Conservation (phyloP, 345 rosid genomes). For the Pistacia vera region DNA sequence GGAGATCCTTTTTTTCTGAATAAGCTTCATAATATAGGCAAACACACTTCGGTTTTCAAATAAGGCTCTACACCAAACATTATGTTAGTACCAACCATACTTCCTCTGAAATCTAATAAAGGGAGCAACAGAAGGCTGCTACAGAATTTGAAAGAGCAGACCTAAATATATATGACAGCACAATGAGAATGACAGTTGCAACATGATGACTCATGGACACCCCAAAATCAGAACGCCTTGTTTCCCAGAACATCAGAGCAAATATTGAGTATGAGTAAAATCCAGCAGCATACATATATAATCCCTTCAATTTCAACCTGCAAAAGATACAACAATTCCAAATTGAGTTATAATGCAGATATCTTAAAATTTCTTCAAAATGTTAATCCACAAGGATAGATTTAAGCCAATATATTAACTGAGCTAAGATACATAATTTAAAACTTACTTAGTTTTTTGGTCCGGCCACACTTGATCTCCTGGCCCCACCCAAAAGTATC, state of each 20-base stretch:
- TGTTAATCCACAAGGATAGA: slow-evolving; percentile 2
- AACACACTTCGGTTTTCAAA: slow-evolving; percentile 7
- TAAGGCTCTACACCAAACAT: background rate
- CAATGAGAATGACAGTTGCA: slow-evolving; percentile 73
- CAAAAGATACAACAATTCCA: slow-evolving; percentile 19
- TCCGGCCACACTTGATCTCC: slow-evolving; percentile 97
- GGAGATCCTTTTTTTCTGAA: background rate
- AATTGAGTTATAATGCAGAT: slow-evolving; percentile 14
- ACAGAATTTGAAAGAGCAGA: slow-evolving; percentile 17
- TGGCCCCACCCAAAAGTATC: slow-evolving; percentile 89
- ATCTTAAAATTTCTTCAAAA: background rate
- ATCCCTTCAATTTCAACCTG: slow-evolving; percentile 87
- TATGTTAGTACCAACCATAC: background rate
- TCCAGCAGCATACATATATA: slow-evolving; percentile 93
- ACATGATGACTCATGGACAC: slow-evolving; percentile 99
- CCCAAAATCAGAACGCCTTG: slow-evolving; percentile 98
- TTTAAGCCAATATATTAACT: slow-evolving; percentile 8
- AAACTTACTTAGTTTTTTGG: slow-evolving; percentile 74
- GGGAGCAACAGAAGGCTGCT: background rate
- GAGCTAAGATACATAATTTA: background rate
- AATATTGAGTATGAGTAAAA: slow-evolving; percentile 95
- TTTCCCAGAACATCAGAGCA: slow-evolving; percentile 98
- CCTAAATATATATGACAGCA: slow-evolving; percentile 90
- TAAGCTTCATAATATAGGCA: background rate
- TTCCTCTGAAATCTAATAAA: slow-evolving; percentile 1